A percentile compares a stretch with the other conserved stretches of the same genome.
Conservation (phyloP, 2,329 filamentous ascomycete species). For the Pseudogymnoascus sp. region DNA sequence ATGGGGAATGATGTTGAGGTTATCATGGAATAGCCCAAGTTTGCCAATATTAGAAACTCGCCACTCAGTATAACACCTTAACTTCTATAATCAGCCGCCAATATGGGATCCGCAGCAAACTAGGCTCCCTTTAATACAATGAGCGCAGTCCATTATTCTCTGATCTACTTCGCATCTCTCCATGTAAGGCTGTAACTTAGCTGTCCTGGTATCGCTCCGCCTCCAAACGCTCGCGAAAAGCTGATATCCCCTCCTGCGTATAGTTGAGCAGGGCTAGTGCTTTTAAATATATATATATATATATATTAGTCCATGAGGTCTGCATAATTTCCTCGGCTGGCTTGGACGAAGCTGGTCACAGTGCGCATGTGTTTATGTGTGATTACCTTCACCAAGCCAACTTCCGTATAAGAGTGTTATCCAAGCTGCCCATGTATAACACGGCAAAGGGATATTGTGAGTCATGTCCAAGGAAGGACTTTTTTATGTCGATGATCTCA, state of each 20-base stretch:
- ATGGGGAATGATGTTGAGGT: neutral
- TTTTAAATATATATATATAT: too few species aligned
- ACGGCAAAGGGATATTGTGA: neutral
- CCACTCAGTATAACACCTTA: constrained; percentile 43
- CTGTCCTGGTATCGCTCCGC: neutral
- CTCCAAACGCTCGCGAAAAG: constrained; percentile 38
- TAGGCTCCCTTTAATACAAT: constrained; percentile 24
- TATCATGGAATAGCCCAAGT: neutral
- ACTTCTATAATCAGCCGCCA: constrained; percentile 40
- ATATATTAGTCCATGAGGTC: neutral
- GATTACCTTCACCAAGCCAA: neutral
- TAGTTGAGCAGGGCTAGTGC: constrained; percentile 20
- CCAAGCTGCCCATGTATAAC: neutral
- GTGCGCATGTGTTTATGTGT: neutral
- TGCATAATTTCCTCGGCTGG: neutral
- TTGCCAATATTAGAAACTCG: neutral
- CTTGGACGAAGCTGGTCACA: neutral
- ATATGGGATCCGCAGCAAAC: constrained; percentile 31
- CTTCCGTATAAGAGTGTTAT: neutral
- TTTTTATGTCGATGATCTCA: neutral
- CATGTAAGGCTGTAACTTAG: constrained; percentile 36
- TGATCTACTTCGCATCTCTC: constrained; percentile 46
- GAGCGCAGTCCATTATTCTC: constrained; percentile 32
- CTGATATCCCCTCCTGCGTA: constrained; percentile 46
- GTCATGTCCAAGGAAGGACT: neutral